Evolutionary conservation across 1,284 basidiomycete genomes (phyloP).

Genomic region (Ceratobasidium sp.): DNA sequence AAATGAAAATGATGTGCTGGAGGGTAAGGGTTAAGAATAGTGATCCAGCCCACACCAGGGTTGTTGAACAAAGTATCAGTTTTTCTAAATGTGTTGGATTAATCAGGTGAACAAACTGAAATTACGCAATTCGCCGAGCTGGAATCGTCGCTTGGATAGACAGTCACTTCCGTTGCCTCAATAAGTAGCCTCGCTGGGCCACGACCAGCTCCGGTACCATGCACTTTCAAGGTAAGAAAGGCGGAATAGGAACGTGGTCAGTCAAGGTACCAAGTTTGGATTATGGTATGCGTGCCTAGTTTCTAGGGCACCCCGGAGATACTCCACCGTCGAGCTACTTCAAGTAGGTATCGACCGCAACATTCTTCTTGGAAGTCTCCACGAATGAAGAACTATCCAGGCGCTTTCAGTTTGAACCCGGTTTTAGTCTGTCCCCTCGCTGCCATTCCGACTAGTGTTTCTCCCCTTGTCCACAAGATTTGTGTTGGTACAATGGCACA

Average conservation of each 20-base stretch:
- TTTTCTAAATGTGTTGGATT: constrained; percentile 58
- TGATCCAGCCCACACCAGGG: constrained; percentile 29
- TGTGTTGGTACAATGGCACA: too few species aligned
- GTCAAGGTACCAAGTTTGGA: neutral
- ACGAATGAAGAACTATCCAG: too few species aligned
- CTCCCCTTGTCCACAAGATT: too few species aligned
- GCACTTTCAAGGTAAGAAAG: neutral
- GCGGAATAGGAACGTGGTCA: neutral
- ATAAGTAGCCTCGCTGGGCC: neutral
- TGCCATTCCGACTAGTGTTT: too few species aligned
- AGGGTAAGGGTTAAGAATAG: neutral
- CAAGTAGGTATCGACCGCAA: too few species aligned
- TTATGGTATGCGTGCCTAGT: neutral
- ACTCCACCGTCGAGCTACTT: too few species aligned
- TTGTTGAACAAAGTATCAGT: constrained; percentile 41
- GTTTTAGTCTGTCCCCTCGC: too few species aligned
- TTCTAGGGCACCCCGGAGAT: neutral
- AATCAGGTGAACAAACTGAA: neutral
- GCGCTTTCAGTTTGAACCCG: too few species aligned
- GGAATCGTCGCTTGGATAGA: neutral
- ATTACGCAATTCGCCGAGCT: neutral
- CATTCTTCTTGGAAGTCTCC: too few species aligned
- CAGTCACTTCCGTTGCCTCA: too few species aligned
- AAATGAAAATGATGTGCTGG: too few species aligned
- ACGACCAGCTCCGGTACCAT: neutral